Evolutionary conservation across 176 grass and related monocot genomes (phyloP).

Genomic region (Alloteropsis semialata): DNA sequence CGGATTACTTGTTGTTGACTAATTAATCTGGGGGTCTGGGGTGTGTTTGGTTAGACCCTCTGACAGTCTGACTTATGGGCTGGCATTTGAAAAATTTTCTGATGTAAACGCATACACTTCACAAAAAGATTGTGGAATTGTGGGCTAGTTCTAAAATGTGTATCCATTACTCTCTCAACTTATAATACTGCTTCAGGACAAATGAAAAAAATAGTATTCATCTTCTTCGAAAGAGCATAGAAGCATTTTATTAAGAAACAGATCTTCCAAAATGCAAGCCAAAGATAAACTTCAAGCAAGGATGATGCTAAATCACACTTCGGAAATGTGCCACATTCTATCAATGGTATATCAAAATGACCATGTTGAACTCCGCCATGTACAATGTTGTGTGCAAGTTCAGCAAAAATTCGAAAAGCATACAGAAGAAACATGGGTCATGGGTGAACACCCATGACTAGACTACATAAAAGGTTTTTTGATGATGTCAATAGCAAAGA

Average conservation of each 20-base stretch:
- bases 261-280: slow-evolving; percentile 17
- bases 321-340: neutral
- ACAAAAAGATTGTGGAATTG: neutral
- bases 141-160: neutral
- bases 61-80: neutral
- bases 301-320: no score
- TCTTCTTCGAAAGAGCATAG: neutral
- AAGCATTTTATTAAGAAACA: neutral
- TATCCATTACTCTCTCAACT: neutral
- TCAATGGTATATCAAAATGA: neutral
- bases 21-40: neutral
- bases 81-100: neutral
- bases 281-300: neutral
- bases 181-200: neutral
- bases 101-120: neutral
- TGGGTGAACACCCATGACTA: no score
- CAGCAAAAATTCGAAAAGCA: slow-evolving; percentile 17
- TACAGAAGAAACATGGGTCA: slow-evolving; percentile 1
- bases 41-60: neutral
- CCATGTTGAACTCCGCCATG: neutral
- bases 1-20: neutral
- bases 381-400: neutral
- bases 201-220: neutral
- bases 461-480: slow-evolving; percentile 9
- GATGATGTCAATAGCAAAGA: neutral